phyloP scores from a whole-genome alignment of 306 rosid genomes.

The Albizia julibrissin region DNA sequence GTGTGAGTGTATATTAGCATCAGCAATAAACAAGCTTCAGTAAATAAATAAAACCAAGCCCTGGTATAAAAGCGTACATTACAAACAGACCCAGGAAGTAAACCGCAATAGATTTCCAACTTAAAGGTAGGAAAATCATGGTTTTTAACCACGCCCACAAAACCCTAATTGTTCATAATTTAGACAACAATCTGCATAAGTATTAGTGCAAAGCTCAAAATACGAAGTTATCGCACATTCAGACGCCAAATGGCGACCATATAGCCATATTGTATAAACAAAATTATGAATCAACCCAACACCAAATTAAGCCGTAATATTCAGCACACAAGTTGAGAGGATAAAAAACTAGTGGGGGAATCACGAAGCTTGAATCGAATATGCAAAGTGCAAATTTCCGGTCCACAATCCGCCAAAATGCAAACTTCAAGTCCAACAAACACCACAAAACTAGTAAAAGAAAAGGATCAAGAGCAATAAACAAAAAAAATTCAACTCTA shows the following conservation, averaged over 20 bases:
- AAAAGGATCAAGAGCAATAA: background rate
- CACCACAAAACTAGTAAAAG: background rate
- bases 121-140: background rate
- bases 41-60: background rate
- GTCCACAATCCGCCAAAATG: constrained; percentile 1
- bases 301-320: constrained; percentile 18
- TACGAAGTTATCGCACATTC: background rate
- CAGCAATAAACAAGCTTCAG: background rate
- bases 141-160: background rate
- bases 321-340: background rate
- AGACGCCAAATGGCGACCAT: background rate
- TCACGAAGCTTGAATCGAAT: constrained; percentile 27
- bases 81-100: constrained; percentile 6
- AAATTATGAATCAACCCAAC: background rate
- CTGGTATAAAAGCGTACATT: background rate
- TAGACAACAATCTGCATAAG: background rate
- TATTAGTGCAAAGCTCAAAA: constrained; percentile 1
- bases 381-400: background rate
- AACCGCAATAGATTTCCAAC: constrained; percentile 1
- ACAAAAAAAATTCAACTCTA: background rate
- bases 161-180: constrained; percentile 40
- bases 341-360: constrained; percentile 8
- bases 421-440: constrained; percentile 10
- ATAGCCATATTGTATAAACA: background rate
- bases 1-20: constrained; percentile 16